A percentile compares a stretch with the other conserved stretches of the same genome.
Conservation (phyloP, 1,284 basidiomycete genomes). For the Pascua guehoae region DNA sequence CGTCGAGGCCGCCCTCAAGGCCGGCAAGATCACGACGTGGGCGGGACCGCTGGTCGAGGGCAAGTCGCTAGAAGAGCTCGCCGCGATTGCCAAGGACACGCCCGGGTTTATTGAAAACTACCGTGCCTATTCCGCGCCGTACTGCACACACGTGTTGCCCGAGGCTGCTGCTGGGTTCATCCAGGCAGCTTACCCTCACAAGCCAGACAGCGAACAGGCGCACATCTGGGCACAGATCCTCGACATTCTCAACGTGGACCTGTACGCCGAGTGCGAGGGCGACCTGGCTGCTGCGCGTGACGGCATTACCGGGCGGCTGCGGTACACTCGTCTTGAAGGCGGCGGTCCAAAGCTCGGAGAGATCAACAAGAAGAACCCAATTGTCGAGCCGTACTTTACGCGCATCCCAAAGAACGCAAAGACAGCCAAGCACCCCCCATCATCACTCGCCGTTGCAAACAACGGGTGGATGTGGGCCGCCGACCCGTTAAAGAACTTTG, state of each 20-base stretch:
- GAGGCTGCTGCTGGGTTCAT: slow-evolving; percentile 67
- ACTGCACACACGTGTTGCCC: slow-evolving; percentile 63
- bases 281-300: slow-evolving; percentile 72
- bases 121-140: slow-evolving; percentile 63
- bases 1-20: slow-evolving; percentile 43
- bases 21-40: slow-evolving; percentile 61
- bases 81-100: slow-evolving; percentile 57
- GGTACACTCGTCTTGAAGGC: slow-evolving; percentile 73
- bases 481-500: slow-evolving; percentile 91
- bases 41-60: slow-evolving; percentile 19
- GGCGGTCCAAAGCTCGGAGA: slow-evolving; percentile 80
- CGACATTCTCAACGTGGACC: slow-evolving; percentile 78
- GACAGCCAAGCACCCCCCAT: slow-evolving; percentile 61
- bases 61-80: slow-evolving; percentile 66
- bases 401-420: slow-evolving; percentile 59
- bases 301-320: slow-evolving; percentile 69
- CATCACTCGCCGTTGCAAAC: slow-evolving; percentile 79
- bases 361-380: slow-evolving; percentile 69
- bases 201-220: slow-evolving; percentile 54
- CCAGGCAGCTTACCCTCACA: slow-evolving; percentile 54
- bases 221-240: slow-evolving; percentile 71
- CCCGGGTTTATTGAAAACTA: slow-evolving; percentile 59
- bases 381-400: slow-evolving; percentile 87
- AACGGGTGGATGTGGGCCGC: slow-evolving; percentile 99
- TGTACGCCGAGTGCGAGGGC: slow-evolving; percentile 79